Percentiles rank a stretch among this genome's conserved stretches.
Evolutionary conservation across 768 basidiomycete genomes (phyloP).

Genomic region (Chalciporus chontae): DNA sequence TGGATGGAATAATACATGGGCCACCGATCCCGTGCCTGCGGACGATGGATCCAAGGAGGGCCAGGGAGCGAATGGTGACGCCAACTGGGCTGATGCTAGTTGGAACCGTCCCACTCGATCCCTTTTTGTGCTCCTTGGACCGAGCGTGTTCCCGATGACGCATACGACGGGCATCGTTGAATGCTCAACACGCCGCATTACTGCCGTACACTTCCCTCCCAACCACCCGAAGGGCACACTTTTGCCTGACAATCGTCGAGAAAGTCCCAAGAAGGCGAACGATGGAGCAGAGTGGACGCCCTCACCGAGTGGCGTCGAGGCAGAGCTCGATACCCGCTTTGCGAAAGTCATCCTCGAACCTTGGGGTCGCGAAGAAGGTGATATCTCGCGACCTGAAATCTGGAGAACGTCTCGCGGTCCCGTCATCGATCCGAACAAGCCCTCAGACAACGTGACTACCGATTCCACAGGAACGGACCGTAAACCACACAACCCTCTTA

Average conservation of each 20-base stretch:
- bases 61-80: constrained; percentile 5
- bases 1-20: constrained; percentile 15
- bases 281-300: constrained; percentile 11
- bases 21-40: constrained; percentile 4
- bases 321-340: constrained; percentile 43
- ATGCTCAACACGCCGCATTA: constrained; percentile 56
- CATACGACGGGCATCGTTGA: constrained; percentile 67
- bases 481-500: constrained; percentile 46
- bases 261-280: background rate
- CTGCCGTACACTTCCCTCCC: constrained; percentile 41
- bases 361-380: constrained; percentile 45
- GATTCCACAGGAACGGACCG: constrained; percentile 3
- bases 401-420: constrained; percentile 36
- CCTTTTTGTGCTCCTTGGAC: constrained; percentile 49
- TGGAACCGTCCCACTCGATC: constrained; percentile 23
- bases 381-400: constrained; percentile 36
- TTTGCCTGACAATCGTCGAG: background rate
- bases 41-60: constrained; percentile 5
- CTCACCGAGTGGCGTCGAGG: constrained; percentile 38
- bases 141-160: constrained; percentile 54
- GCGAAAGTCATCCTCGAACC: constrained; percentile 52
- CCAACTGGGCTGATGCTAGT: constrained; percentile 14
- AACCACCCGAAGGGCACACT: constrained; percentile 14
- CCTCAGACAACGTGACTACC: constrained; percentile 6
- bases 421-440: constrained; percentile 25